Base-by-base conservation (phyloP, 73 alveolate species). In the Paramecium sexaurelia region DNA sequence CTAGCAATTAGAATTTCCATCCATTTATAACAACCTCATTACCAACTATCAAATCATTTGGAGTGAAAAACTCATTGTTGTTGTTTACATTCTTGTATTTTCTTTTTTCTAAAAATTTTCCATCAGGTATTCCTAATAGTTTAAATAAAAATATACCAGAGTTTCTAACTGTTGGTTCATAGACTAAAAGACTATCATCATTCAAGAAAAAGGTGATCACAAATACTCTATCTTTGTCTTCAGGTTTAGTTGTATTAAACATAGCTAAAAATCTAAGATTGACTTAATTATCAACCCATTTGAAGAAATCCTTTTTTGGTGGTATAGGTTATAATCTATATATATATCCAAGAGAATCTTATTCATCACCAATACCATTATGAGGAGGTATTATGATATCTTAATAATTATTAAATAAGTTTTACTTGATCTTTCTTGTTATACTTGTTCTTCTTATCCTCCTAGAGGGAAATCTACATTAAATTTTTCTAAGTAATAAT, bases 321-420 rank as follows among this genome's bases (percentile, higher is more conserved):
- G 98, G 95, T 84, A 94, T 89, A 39, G 98, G 98, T 40, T 92
- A 68, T 75, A 97, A 92, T 61, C 98, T 92, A 68, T 90, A 95
- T 29, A 97, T 96, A 78, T 97, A 96, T 33, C 98, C 98, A 56
- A 97, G 93, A 15, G 99, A 95, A 87, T 97, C 99, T 69, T 96
- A 97, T 95, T 97, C 99, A 85, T 95, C 96, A 35, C 99, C 99
- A 83, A 95, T 94, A 17, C 99, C 99, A 83, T 98, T 97, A 84
- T 98, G 97, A 51, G 99, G 99, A 15, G 99, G 99, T 55, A 97
- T 96, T 20, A 87, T 85, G 8, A 84, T 84, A 15, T 91, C 96
- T 91, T n/a, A 33, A 15, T 78, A 9, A 55, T 55, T 13, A 67
- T 55, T n/a, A 1, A 29, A 55, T 71, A 27, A 51, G 1, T 57